Base-by-base conservation (phyloP, 2,329 filamentous ascomycete genomes). In the Xylariaceae sp. region DNA sequence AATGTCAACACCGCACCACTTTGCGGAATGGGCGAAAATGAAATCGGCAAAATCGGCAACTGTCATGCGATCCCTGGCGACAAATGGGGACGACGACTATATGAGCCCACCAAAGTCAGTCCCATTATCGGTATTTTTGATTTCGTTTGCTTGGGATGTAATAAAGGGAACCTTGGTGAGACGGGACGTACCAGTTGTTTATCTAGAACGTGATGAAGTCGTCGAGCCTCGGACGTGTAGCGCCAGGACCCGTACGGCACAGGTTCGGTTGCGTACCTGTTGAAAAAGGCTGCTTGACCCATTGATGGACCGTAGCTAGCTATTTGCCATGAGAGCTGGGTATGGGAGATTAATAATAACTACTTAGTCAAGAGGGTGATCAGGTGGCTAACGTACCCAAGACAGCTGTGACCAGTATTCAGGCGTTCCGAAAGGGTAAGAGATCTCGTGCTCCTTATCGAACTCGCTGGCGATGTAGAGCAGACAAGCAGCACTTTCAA, bases 401-500 rank as follows among this genome's bases (percentile, higher is more conserved):
- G 58, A 64, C 26, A 64, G 27, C 55, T 64, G 60, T 10, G 50
- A 47, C 59, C 58, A 66, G 45, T 66, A 66, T 32, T 55, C 62
- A 5, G 45, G 43, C 5, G 61, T 64, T n/a, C 55, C 60, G 11
- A 51, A 5, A 10, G 57, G 53, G 18, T 61, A 61, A 6, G 59
- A 64, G 21, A 66, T 20, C 54, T 58, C 60, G 40, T 64, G 33
- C n/a, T 60, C 59, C 41, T 59, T 63, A 35, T 65, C 64, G 15
- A 65, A 66, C 45, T 59, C 59, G 45, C 41, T 55, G 7, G 47
- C 57, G 2, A 66, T 51, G 18, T 67, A 66, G 21, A 65, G 50
- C 30, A 66, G 49, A 40, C 61, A 66, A 20, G 65, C 54, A 6
- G 48, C 65, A 48, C 62, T 66, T 32, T 67, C 63, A 16, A 64